Percentiles rank a stretch among this genome's conserved stretches.
phyloP scores from a whole-genome alignment of 2,329 filamentous ascomycete species.

The Magnaporthiopsis poae region DNA sequence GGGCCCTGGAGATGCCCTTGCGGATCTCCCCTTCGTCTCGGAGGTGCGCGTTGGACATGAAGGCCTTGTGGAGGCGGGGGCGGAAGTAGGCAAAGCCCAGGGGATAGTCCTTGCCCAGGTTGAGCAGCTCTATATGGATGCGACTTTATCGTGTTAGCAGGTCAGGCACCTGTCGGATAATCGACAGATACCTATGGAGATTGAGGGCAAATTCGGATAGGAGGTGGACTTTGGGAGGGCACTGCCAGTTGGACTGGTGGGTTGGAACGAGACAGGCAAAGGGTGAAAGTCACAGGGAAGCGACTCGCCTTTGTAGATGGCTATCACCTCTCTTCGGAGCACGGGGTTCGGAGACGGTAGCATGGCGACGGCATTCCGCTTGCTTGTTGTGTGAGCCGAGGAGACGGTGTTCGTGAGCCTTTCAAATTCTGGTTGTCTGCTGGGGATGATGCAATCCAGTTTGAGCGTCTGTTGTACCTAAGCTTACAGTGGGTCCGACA shows the following conservation, averaged over 20 bases:
- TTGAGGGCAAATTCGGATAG: background rate
- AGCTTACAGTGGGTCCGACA: background rate
- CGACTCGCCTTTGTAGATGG: conserved; percentile 73
- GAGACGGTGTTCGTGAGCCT: too few species aligned
- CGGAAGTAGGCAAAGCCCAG: conserved; percentile 73
- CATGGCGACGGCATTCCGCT: conserved; percentile 3
- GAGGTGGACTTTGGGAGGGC: background rate
- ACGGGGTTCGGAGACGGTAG: conserved; percentile 34
- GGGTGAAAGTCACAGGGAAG: too few species aligned
- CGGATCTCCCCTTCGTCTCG: conserved; percentile 66
- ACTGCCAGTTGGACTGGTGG: background rate
- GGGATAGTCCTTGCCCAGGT: conserved; percentile 78
- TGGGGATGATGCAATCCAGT: background rate
- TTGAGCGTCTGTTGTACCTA: background rate
- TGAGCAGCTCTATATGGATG: conserved; percentile 58
- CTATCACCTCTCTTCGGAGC: conserved; percentile 69
- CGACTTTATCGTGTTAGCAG: too few species aligned
- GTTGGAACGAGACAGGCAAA: background rate
- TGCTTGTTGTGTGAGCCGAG: too few species aligned
- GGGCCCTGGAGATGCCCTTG: conserved; percentile 63
- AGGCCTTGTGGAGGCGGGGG: conserved; percentile 72
- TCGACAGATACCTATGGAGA: too few species aligned
- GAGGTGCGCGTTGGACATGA: conserved; percentile 62
- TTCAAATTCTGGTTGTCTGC: too few species aligned
- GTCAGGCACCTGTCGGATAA: background rate